These are phyloP conservation scores for Punica granatum DNA, from an alignment of 345 rosid species.

Conservation along the genomic window DNA sequence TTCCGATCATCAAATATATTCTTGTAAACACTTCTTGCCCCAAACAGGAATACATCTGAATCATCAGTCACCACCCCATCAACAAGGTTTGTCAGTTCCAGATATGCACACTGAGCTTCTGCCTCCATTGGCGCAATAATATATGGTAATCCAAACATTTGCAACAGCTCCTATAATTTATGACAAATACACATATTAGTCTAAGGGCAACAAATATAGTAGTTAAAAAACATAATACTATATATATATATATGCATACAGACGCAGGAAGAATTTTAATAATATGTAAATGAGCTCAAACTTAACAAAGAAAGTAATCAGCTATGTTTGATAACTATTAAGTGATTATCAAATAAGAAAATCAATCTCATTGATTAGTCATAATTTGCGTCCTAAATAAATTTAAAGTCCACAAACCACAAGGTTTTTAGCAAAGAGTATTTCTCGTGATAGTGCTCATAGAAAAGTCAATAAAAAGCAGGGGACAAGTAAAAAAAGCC, in stretches of 20 bases:
- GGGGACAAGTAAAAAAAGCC: background rate
- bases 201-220: background rate
- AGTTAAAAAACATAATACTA: background rate
- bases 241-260: too few species aligned
- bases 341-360: too few species aligned
- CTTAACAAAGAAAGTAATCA: background rate
- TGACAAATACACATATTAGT: slow-evolving; percentile 4
- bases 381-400: background rate
- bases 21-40: slow-evolving; percentile 81
- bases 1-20: slow-evolving; percentile 97
- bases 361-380: background rate
- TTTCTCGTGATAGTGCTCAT: background rate
- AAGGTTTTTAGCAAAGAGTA: background rate
- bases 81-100: slow-evolving; percentile 80
- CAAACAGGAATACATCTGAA: slow-evolving; percentile 91
- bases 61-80: slow-evolving; percentile 98
- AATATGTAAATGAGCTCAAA: background rate
- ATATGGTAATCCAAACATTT: slow-evolving; percentile 96
- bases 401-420: background rate
- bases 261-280: background rate
- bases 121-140: slow-evolving; percentile 99
- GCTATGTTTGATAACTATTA: background rate
- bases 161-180: slow-evolving; percentile 69
- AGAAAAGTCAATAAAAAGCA: background rate
- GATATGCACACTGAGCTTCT: slow-evolving; percentile 92